A percentile compares a stretch with the other conserved stretches of the same genome.
phyloP scores from a whole-genome alignment of 2,329 filamentous ascomycete species.

The Dothistroma septosporum region DNA sequence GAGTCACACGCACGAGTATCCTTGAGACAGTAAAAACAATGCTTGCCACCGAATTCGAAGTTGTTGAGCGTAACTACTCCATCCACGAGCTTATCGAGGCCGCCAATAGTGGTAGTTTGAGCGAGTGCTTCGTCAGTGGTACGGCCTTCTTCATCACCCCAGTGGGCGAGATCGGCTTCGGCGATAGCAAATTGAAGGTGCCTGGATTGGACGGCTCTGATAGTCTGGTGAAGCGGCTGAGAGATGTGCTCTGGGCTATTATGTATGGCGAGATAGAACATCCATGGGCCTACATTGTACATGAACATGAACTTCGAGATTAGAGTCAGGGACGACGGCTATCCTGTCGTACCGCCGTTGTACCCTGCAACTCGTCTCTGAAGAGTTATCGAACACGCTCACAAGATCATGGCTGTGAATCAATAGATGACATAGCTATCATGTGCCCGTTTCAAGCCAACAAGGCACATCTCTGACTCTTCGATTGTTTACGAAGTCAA shows the following conservation, averaged over 20 bases:
- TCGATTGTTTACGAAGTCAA: too few species aligned
- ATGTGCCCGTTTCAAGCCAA: too few species aligned
- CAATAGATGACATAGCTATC: too few species aligned
- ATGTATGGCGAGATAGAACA: constrained; percentile 44
- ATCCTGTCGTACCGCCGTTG: too few species aligned
- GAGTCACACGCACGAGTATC: constrained; percentile 75
- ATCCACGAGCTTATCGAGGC: constrained; percentile 20
- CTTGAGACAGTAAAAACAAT: constrained; percentile 46
- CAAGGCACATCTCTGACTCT: too few species aligned
- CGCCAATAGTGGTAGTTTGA: constrained; percentile 19
- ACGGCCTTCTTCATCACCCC: constrained; percentile 59
- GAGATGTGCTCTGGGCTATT: constrained; percentile 41
- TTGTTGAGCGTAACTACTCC: constrained; percentile 22
- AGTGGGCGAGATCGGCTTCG: constrained; percentile 39
- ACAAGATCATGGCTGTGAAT: too few species aligned
- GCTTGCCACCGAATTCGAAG: constrained; percentile 53
- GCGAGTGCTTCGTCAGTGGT: constrained; percentile 79
- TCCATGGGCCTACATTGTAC: constrained; percentile 36
- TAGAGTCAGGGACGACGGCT: too few species aligned
- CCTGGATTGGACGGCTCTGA: constrained; percentile 20
- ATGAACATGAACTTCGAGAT: too few species aligned
- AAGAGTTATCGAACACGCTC: too few species aligned
- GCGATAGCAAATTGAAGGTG: constrained; percentile 39
- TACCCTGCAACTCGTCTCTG: too few species aligned
- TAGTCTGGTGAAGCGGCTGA: constrained; percentile 22